A percentile compares a stretch with the other conserved stretches of the same genome.
Evolutionary conservation across 352 stramenopile species (phyloP).

Genomic region (Pythium guiyangense): DNA sequence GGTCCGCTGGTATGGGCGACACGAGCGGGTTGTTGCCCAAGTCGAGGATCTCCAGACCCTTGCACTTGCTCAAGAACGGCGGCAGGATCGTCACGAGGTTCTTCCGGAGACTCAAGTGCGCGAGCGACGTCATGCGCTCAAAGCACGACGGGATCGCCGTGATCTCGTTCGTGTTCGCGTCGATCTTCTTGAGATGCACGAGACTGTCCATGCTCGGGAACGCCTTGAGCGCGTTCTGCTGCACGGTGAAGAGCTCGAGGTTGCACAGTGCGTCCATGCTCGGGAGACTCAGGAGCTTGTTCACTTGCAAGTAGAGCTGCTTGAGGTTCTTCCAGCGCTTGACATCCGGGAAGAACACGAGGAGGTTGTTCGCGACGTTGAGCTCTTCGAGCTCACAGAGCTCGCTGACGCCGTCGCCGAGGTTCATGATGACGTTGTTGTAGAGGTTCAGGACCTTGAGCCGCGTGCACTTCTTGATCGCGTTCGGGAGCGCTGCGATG

Average conservation of each 20-base stretch:
- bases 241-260: conserved; percentile 52
- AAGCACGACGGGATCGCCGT: conserved; percentile 37
- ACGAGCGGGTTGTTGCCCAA: conserved; percentile 57
- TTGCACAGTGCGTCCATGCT: conserved; percentile 43
- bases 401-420: conserved; percentile 38
- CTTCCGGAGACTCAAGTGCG: conserved; percentile 60
- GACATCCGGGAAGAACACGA: conserved; percentile 33
- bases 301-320: conserved; percentile 52
- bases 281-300: conserved; percentile 40
- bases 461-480: conserved; percentile 40
- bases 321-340: conserved; percentile 52
- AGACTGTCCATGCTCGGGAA: conserved; percentile 64
- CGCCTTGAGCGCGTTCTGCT: conserved; percentile 55
- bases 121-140: conserved; percentile 49
- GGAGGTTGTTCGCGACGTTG: conserved; percentile 63
- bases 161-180: conserved; percentile 74
- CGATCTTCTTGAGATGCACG: conserved; percentile 64
- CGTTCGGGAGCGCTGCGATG: conserved; percentile 38
- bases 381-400: conserved; percentile 63
- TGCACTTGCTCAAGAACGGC: conserved; percentile 34
- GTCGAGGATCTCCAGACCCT: conserved; percentile 64
- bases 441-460: conserved; percentile 70
- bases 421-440: conserved; percentile 62
- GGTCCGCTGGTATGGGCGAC: conserved; percentile 31
- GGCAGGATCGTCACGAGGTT: conserved; percentile 53